Conservation (phyloP, 2,329 filamentous ascomycete species). For the Beauveria sp. region DNA sequence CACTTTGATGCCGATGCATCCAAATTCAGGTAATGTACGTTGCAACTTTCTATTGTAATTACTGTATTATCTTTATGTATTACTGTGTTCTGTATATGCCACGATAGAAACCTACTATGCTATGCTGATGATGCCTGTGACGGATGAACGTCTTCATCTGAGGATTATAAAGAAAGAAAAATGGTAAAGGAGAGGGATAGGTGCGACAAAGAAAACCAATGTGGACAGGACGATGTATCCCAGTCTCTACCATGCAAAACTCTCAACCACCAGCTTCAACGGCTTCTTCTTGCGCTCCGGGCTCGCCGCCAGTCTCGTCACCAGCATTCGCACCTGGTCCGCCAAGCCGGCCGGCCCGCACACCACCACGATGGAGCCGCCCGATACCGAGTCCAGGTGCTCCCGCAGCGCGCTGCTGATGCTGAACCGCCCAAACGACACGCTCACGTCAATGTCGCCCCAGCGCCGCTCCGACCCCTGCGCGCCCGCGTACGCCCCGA, state of each 20-base stretch:
- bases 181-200: background rate
- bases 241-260: slow-evolving; percentile 11
- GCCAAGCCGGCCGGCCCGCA: slow-evolving; percentile 18
- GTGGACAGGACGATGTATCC: background rate
- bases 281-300: slow-evolving; percentile 8
- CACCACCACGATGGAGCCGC: slow-evolving; percentile 17
- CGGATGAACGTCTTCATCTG: background rate
- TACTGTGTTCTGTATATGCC: background rate
- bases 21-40: background rate
- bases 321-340: slow-evolving; percentile 16
- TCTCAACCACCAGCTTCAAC: slow-evolving; percentile 14
- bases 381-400: slow-evolving; percentile 12
- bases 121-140: background rate
- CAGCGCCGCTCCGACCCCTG: slow-evolving; percentile 11
- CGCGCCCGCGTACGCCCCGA: slow-evolving; percentile 10
- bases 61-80: background rate
- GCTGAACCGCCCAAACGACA: slow-evolving; percentile 17
- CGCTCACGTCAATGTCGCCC: slow-evolving; percentile 15
- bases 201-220: background rate
- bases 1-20: background rate
- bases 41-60: background rate
- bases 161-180: background rate
- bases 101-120: background rate
- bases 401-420: slow-evolving; percentile 13
- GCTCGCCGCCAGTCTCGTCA: slow-evolving; percentile 11